Conservation (phyloP, 2,329 filamentous ascomycete species). For the Aspergillus sp. region DNA sequence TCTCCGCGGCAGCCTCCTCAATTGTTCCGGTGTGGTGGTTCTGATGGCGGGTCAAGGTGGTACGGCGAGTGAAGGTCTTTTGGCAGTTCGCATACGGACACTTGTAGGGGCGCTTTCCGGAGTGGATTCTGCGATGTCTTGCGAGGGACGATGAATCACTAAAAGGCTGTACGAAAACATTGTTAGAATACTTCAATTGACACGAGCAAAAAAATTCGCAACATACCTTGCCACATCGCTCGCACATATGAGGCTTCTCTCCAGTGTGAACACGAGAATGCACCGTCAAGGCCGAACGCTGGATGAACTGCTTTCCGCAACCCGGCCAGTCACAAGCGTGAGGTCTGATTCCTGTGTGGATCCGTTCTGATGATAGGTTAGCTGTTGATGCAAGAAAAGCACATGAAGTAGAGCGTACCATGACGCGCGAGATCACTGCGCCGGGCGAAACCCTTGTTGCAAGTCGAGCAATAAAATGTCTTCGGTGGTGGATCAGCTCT, state of each 20-base stretch:
- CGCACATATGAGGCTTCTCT: constrained; percentile 97
- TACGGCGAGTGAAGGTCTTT: constrained; percentile 95
- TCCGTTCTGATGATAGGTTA: constrained; percentile 61
- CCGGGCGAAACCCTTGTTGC: constrained; percentile 84
- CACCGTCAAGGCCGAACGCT: constrained; percentile 89
- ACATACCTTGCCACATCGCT: constrained; percentile 87
- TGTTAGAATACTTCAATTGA: not conserved
- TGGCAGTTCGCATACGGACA: constrained; percentile 96
- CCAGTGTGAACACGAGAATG: constrained; percentile 94
- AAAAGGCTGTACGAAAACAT: constrained; percentile 62
- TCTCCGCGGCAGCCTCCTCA: constrained; percentile 84
- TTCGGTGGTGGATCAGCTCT: constrained; percentile 53
- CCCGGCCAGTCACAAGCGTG: constrained; percentile 85
- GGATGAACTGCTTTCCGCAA: constrained; percentile 95
- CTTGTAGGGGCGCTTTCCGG: constrained; percentile 92
- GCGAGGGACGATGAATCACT: constrained; percentile 94
- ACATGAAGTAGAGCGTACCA: constrained; percentile 55
- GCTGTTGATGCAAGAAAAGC: not conserved
- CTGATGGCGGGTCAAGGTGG: constrained; percentile 89
- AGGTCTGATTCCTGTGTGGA: constrained; percentile 83
- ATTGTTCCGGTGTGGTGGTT: constrained; percentile 94
- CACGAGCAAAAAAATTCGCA: too few relatives aligned
- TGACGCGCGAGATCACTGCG: constrained; percentile 91
- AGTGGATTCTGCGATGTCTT: constrained; percentile 88
- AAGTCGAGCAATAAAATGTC: constrained; percentile 83